phyloP scores from a whole-genome alignment of 805 yeast species.

The Kluyveromyces lactis region DNA sequence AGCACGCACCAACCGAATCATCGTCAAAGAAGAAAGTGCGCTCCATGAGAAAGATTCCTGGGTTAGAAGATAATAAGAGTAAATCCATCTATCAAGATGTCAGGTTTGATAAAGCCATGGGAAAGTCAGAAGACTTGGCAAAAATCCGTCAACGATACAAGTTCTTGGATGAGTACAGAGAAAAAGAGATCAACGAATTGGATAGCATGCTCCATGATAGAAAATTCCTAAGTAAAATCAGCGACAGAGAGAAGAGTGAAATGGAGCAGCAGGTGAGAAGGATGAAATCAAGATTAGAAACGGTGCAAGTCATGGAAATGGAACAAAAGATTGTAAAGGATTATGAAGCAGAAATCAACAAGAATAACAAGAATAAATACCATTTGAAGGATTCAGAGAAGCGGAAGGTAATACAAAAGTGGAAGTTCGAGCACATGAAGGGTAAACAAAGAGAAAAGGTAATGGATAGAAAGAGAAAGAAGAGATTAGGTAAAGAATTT shows the following conservation, averaged over 20 bases:
- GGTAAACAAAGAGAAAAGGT: conserved; percentile 67
- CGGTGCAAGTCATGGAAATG: conserved; percentile 65
- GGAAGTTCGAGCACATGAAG: conserved; percentile 69
- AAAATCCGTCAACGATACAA: conserved; percentile 68
- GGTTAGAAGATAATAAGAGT: conserved; percentile 38
- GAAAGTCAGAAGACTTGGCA: conserved; percentile 67
- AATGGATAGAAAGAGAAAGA: conserved; percentile 82
- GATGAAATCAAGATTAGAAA: conserved; percentile 56
- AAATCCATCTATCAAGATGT: conserved; percentile 59
- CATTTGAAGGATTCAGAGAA: conserved; percentile 64
- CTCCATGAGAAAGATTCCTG: conserved; percentile 65
- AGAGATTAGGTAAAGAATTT: conserved; percentile 75
- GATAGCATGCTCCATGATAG: conserved; percentile 45
- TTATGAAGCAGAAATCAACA: conserved; percentile 46
- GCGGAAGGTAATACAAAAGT: conserved; percentile 66
- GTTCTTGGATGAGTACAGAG: conserved; percentile 80
- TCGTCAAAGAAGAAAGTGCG: conserved; percentile 69
- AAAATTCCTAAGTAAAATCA: conserved; percentile 34
- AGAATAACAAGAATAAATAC: conserved; percentile 43
- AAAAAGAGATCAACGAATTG: conserved; percentile 59
- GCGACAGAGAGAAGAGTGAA: conserved; percentile 40
- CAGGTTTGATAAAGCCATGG: conserved; percentile 84
- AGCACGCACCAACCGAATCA: conserved; percentile 83
- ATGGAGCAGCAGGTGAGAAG: conserved; percentile 53
- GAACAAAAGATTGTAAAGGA: conserved; percentile 57